Conservation (phyloP, 106 monocot genomes). For the Acorus calamus region DNA sequence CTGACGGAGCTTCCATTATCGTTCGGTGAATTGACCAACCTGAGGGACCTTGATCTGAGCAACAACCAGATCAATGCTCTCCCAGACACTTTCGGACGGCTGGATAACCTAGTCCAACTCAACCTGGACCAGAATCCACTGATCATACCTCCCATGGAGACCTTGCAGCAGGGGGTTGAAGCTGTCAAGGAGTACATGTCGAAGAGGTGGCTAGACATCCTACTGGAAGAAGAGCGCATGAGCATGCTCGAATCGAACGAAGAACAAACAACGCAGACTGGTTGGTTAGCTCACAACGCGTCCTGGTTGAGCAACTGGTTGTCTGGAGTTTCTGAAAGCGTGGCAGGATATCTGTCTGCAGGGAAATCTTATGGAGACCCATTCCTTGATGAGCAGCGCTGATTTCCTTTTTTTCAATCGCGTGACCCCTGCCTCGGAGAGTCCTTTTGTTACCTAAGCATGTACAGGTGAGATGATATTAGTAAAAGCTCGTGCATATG, state of each 20-base stretch:
- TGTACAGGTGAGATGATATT: too few species aligned
- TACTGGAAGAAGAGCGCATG: slow-evolving; percentile 42
- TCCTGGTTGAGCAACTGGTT: slow-evolving; percentile 42
- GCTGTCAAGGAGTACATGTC: slow-evolving; percentile 68
- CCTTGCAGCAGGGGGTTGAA: slow-evolving; percentile 40
- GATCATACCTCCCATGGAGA: slow-evolving; percentile 48
- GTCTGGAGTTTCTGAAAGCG: slow-evolving; percentile 39
- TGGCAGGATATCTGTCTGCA: slow-evolving; percentile 33
- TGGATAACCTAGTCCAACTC: slow-evolving; percentile 57
- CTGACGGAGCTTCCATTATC: slow-evolving; percentile 58
- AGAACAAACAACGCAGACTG: slow-evolving; percentile 9
- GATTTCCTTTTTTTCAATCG: too few species aligned
- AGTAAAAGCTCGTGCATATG: too few species aligned
- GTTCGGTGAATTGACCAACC: slow-evolving; percentile 57
- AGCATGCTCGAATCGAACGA: slow-evolving; percentile 17
- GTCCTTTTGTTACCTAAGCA: slow-evolving; percentile 10
- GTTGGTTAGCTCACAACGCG: slow-evolving; percentile 46
- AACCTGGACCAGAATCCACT: slow-evolving; percentile 72
- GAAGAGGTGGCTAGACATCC: slow-evolving; percentile 32
- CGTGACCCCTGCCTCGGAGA: slow-evolving; percentile 16
- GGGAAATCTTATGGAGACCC: slow-evolving; percentile 42
- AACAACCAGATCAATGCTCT: slow-evolving; percentile 88
- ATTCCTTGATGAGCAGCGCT: slow-evolving; percentile 40
- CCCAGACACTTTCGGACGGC: slow-evolving; percentile 62
- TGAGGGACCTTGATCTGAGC: slow-evolving; percentile 75